Conservation (phyloP, 345 rosid species). For the Lepidium didymum region DNA sequence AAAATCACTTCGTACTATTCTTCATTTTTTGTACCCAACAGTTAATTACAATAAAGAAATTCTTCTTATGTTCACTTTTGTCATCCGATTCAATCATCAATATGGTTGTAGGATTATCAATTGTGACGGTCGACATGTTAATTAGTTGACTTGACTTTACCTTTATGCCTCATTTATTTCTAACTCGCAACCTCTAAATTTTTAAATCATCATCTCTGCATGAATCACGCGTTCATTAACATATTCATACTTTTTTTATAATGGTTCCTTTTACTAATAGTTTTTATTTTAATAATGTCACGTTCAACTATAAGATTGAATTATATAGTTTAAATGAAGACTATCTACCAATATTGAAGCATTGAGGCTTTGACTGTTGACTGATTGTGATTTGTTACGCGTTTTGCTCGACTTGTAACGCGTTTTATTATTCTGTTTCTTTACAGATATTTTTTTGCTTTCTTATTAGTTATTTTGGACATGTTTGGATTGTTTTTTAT, state of each 20-base stretch:
- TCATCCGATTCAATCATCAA: not conserved
- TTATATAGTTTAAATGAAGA: not conserved
- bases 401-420: not conserved
- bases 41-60: not conserved
- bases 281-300: too few species aligned
- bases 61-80: not conserved
- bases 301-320: not conserved
- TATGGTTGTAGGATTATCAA: constrained; percentile 6
- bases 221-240: constrained; percentile 5
- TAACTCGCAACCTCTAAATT: not conserved
- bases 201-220: not conserved
- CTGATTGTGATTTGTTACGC: not conserved
- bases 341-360: not conserved
- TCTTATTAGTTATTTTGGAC: not conserved
- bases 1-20: not conserved
- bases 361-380: not conserved
- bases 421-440: not conserved
- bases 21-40: not conserved
- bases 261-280: too few species aligned
- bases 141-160: constrained; percentile 13
- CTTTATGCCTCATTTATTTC: not conserved
- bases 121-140: constrained; percentile 23
- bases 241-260: too few species aligned
- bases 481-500: not conserved
- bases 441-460: not conserved